Conservation (phyloP, 768 basidiomycete genomes). For the Mycena amicta region DNA sequence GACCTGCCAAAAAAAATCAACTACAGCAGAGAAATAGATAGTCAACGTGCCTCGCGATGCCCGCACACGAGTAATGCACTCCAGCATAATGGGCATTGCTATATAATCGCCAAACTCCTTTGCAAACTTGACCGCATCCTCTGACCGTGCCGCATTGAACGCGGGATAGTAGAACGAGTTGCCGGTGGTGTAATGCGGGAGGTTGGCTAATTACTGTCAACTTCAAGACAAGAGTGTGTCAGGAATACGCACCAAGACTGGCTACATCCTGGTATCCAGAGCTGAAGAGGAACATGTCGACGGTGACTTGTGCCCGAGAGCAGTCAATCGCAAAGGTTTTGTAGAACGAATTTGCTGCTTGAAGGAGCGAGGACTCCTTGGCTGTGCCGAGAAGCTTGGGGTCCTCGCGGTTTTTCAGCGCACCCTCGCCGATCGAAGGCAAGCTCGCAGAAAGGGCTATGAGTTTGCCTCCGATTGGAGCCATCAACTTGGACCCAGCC, state of each 20-base stretch:
- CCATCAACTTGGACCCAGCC: conserved; percentile 95
- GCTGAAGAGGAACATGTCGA: conserved; percentile 99
- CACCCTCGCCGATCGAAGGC: conserved; percentile 86
- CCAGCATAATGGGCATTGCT: conserved; percentile 92
- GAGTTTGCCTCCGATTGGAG: conserved; percentile 94
- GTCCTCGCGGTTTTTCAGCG: conserved; percentile 95
- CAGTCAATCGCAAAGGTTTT: conserved; percentile 99
- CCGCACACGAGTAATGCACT: conserved; percentile 97
- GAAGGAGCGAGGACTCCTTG: conserved; percentile 75
- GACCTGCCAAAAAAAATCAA: conserved; percentile 44
- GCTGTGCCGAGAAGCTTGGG: conserved; percentile 93
- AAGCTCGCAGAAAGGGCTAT: conserved; percentile 82
- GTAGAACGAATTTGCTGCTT: conserved; percentile 94
- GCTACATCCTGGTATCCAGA: conserved; percentile 94
- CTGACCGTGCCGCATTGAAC: conserved; percentile 91
- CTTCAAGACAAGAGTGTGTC: background rate
- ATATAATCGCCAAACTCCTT: conserved; percentile 95
- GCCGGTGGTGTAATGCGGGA: conserved; percentile 97
- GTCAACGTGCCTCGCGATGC: conserved; percentile 80
- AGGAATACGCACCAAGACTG: conserved; percentile 64
- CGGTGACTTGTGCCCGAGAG: conserved; percentile 93
- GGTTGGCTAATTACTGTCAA: conserved; percentile 57
- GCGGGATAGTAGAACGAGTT: conserved; percentile 99
- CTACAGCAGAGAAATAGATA: conserved; percentile 1
- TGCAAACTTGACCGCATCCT: conserved; percentile 98